These are phyloP conservation scores for Kluyveromyces aestuarii DNA, from an alignment of 805 yeast genomes.

Conservation along the genomic window DNA sequence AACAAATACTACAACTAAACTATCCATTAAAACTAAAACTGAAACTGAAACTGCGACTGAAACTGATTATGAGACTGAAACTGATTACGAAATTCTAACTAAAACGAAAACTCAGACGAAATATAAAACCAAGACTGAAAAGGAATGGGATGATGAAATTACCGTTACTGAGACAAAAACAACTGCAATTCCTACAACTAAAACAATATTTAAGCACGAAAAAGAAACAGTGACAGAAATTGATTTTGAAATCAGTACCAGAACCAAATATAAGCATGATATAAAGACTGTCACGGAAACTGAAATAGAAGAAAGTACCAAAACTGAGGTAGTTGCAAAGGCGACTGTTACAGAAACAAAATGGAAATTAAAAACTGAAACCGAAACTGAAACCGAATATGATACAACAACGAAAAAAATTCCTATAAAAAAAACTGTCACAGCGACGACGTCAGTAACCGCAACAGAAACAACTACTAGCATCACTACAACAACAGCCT, in stretches of 20 bases:
- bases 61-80: slow-evolving; percentile 14
- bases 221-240: slow-evolving; percentile 21
- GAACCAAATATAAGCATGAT: slow-evolving; percentile 12
- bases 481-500: slow-evolving; percentile 8
- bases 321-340: slow-evolving; percentile 16
- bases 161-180: slow-evolving; percentile 11
- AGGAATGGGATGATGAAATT: not conserved
- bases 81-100: slow-evolving; percentile 9
- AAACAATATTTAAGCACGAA: slow-evolving; percentile 23
- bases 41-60: slow-evolving; percentile 7
- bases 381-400: slow-evolving; percentile 16
- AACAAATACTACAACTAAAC: slow-evolving; percentile 8
- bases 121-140: slow-evolving; percentile 3
- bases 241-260: slow-evolving; percentile 12
- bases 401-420: slow-evolving; percentile 18
- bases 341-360: slow-evolving; percentile 20
- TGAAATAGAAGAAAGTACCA: slow-evolving; percentile 13
- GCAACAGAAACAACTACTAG: slow-evolving; percentile 5
- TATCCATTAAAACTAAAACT: slow-evolving; percentile 12
- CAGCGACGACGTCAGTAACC: slow-evolving; percentile 2
- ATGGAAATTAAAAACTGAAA: slow-evolving; percentile 14
- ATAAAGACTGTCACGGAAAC: slow-evolving; percentile 18
- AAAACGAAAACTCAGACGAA: slow-evolving; percentile 9
- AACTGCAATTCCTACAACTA: slow-evolving; percentile 12
- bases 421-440: slow-evolving; percentile 11